Percentiles rank a stretch among this genome's conserved stretches.
Conservation (phyloP, 2,329 filamentous ascomycete genomes). For the Dothistroma septosporum region DNA sequence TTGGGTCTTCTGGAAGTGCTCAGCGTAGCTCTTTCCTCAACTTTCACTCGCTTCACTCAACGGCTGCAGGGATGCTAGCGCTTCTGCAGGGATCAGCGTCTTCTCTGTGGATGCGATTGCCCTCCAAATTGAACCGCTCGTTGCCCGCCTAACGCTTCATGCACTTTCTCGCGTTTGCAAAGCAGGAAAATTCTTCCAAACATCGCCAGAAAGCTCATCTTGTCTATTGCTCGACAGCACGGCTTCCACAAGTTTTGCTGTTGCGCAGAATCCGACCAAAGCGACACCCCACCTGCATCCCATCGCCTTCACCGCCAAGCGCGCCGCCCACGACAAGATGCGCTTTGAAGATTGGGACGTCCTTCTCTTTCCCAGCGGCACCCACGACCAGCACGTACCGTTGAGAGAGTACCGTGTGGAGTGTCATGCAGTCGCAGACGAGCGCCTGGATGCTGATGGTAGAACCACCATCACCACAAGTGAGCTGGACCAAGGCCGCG, state of each 20-base stretch:
- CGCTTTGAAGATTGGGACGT: slow-evolving; percentile 84
- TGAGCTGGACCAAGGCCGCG: background rate
- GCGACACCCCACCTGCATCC: background rate
- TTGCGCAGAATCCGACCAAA: slow-evolving; percentile 7
- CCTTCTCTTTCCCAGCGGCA: slow-evolving; percentile 58
- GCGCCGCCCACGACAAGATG: slow-evolving; percentile 49
- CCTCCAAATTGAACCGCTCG: slow-evolving; percentile 1
- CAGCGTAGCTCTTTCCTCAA: background rate
- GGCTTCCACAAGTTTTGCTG: background rate
- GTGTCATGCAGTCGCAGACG: slow-evolving; percentile 59
- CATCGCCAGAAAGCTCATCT: background rate
- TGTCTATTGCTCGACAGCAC: slow-evolving; percentile 6
- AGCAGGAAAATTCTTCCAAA: background rate
- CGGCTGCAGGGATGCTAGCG: background rate
- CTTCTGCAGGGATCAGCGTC: background rate
- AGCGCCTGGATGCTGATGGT: background rate
- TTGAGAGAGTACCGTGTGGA: slow-evolving; percentile 77
- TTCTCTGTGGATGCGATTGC: background rate
- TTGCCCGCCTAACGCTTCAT: background rate
- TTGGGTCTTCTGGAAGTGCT: background rate
- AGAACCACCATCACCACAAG: background rate
- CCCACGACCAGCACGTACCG: slow-evolving; percentile 58
- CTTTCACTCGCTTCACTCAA: background rate
- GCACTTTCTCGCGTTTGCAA: background rate
- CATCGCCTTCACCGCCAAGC: background rate